Base-by-base conservation (phyloP, 805 yeast species). In the Zygoascus tannicola region DNA sequence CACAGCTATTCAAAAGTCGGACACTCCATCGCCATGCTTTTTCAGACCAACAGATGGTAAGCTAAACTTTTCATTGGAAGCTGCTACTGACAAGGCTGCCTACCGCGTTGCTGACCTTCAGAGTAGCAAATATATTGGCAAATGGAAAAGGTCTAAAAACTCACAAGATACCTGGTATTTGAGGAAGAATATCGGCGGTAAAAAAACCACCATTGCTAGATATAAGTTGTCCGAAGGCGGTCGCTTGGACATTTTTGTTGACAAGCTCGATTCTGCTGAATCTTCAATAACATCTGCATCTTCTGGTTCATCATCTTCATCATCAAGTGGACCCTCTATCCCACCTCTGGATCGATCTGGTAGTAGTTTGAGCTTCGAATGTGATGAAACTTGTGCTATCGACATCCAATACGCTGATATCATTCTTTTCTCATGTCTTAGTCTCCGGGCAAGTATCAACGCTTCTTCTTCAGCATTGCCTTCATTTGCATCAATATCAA, bases 1-100 rank as follows among this genome's bases (percentile, higher is more conserved):
- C 30, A 26, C 30, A 12, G 12, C 30, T 12, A 26, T 7, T 8
- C 7, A 12, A 7, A 7, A 8, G 10, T 26, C 10, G 7, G 30
- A 26, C 10, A 26, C 45, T 53, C 32, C 47, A 51, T 7, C 47
- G 49, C n/a, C n/a, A n/a, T n/a, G n/a, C n/a, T n/a, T n/a, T n/a
- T n/a, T n/a, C n/a, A n/a, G n/a, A n/a, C n/a, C n/a, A n/a, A n/a
- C n/a, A n/a, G 4, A 33, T 53, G 23, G 28, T 51, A 15, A 44
- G 36, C 35, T 47, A 37, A 20, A 44, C 39, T 32, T 44, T 32
- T 22, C 47, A 18, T 8, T 21, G 21, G 26, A 16, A 35, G 22
- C 39, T 15, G 26, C 22, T 7, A 10, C 7, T n/a, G 7, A 7
- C n/a, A 33, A 33, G 30, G 10, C 7, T 26, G 30, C 30, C 12